phyloP scores from a whole-genome alignment of 73 alveolate species.

The Blepharisma japonicum region DNA sequence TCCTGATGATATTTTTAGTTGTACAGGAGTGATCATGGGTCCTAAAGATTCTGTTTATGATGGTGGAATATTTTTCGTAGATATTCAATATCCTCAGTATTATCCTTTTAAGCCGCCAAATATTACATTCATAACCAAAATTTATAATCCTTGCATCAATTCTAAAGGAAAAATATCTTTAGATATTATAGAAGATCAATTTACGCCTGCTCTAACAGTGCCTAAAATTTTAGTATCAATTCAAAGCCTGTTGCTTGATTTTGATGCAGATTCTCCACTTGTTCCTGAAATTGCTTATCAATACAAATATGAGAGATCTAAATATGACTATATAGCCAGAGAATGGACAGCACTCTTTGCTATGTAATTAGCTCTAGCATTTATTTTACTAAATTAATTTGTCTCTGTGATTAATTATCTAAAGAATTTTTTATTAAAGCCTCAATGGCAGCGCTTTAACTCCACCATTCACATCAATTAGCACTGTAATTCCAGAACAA shows the following conservation, averaged over 20 bases:
- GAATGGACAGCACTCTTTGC: not conserved
- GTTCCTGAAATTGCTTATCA: not conserved
- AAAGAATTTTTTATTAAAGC: too few relatives aligned
- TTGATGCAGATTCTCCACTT: slow-evolving; percentile 48
- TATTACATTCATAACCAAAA: slow-evolving; percentile 39
- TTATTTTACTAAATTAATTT: too few relatives aligned
- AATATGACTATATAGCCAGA: too few relatives aligned
- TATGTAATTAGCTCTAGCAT: too few relatives aligned
- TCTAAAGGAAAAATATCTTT: slow-evolving; percentile 54
- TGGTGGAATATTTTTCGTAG: slow-evolving; percentile 43
- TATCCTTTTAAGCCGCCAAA: slow-evolving; percentile 54
- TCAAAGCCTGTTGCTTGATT: slow-evolving; percentile 56
- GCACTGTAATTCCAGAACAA: too few relatives aligned
- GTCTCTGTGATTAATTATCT: too few relatives aligned
- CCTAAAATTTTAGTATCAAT: slow-evolving; percentile 67
- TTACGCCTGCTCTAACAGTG: slow-evolving; percentile 80
- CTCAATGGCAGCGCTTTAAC: too few relatives aligned
- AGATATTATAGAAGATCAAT: slow-evolving; percentile 73
- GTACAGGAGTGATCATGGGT: not conserved
- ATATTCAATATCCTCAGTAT: slow-evolving; percentile 33
- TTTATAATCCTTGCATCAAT: slow-evolving; percentile 15
- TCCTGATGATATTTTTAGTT: not conserved
- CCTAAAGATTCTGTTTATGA: slow-evolving; percentile 31
- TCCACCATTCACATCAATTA: too few relatives aligned
- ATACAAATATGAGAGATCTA: too few relatives aligned